Percentiles rank a stretch among this genome's conserved stretches.
These are phyloP conservation scores for Fragaria nilgerrensis DNA, from an alignment of 306 rosid species.

Conservation along the genomic window DNA sequence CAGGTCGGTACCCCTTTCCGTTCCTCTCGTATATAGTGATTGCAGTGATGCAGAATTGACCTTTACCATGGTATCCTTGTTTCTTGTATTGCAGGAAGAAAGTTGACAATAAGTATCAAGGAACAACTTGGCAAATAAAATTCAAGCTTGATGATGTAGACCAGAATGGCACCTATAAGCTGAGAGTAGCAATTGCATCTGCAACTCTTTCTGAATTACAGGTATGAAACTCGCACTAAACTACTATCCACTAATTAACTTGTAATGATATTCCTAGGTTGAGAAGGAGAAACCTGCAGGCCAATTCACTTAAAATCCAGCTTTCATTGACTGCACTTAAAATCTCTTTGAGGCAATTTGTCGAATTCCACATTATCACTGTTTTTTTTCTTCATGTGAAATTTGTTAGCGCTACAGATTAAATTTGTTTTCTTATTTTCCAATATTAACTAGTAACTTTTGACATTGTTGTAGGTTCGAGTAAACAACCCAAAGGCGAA, in stretches of 20 bases:
- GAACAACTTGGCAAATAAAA: constrained; percentile 95
- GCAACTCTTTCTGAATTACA: constrained; percentile 76
- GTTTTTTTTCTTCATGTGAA: neutral
- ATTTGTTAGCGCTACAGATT: neutral
- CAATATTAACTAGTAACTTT: neutral
- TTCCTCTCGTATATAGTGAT: neutral
- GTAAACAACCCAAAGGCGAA: constrained; percentile 60
- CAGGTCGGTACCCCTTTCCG: constrained; percentile 26
- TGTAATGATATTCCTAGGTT: neutral
- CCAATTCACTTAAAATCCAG: neutral
- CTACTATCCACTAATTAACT: neutral
- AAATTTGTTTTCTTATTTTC: neutral
- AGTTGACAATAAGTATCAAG: constrained; percentile 61
- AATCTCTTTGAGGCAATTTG: neutral
- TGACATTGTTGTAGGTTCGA: constrained; percentile 49
- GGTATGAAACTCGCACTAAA: constrained; percentile 29
- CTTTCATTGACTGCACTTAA: too few species aligned
- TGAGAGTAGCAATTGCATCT: constrained; percentile 82
- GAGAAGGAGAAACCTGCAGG: neutral
- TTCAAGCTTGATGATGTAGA: constrained; percentile 55
- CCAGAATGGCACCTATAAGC: constrained; percentile 44
- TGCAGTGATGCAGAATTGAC: neutral
- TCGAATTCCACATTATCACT: neutral
- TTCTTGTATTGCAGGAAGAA: constrained; percentile 45
- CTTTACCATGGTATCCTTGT: neutral